A percentile compares a stretch with the other conserved stretches of the same genome.
phyloP scores from a whole-genome alignment of 108 stramenopile species.

The Fragilariopsis cylindrus region DNA sequence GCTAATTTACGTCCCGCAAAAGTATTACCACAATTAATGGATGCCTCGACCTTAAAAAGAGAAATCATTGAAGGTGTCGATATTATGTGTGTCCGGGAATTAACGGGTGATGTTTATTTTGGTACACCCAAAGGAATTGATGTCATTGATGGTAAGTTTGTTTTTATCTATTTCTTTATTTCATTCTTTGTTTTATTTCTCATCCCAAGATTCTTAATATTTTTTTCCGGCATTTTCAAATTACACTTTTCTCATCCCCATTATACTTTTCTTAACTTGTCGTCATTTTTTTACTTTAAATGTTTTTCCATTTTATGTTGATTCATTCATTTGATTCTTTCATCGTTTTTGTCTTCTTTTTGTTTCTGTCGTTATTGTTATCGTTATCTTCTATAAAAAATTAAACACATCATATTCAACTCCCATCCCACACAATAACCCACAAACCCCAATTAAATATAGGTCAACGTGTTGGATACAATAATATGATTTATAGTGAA shows the following conservation, averaged over 20 bases:
- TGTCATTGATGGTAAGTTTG: slow-evolving; percentile 70
- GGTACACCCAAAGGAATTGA: slow-evolving; percentile 98
- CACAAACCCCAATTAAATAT: background rate
- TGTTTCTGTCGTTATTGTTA: too few species aligned
- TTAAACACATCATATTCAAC: background rate
- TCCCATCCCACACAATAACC: background rate
- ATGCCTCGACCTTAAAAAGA: slow-evolving; percentile 94
- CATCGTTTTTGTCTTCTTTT: too few species aligned
- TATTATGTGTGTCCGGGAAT: slow-evolving; percentile 97
- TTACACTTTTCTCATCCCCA: background rate
- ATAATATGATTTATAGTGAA: slow-evolving; percentile 99
- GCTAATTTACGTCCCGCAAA: slow-evolving; percentile 98
- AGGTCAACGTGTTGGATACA: slow-evolving; percentile 91
- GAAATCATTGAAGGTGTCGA: slow-evolving; percentile 98
- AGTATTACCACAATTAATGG: slow-evolving; percentile 91
- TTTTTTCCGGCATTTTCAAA: background rate
- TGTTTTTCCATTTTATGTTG: background rate
- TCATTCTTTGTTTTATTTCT: background rate
- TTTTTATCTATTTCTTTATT: background rate
- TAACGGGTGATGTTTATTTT: slow-evolving; percentile 99
- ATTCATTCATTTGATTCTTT: background rate
- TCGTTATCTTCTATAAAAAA: background rate
- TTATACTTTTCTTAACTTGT: background rate
- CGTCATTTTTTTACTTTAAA: background rate
- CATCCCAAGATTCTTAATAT: background rate